Evolutionary conservation across 2,329 filamentous ascomycete genomes (phyloP).

Genomic region (Penicillium sp.): DNA sequence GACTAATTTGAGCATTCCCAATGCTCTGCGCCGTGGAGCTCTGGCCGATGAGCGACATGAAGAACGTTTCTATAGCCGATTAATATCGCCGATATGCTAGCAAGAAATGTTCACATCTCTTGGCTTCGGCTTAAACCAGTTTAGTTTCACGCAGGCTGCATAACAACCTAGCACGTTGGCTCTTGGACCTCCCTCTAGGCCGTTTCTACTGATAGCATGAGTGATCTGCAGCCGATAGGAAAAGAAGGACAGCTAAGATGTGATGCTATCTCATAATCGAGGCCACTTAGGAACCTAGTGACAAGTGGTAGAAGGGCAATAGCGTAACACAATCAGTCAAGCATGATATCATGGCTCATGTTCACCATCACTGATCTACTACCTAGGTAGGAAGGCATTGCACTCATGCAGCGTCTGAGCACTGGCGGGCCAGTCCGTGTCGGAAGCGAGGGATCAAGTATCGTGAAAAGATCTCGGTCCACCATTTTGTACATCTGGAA

Average conservation of each 20-base stretch:
- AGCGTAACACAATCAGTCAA: not conserved
- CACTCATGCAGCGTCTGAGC: constrained; percentile 4
- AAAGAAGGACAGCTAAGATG: not conserved
- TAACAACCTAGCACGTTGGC: not conserved
- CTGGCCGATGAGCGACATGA: not conserved
- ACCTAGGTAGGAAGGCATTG: not conserved
- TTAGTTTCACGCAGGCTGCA: not conserved
- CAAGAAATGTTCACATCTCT: not conserved
- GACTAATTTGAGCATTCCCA: not conserved
- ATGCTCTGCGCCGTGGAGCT: not conserved
- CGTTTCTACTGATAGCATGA: not conserved
- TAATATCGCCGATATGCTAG: not conserved
- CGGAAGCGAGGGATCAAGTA: not conserved
- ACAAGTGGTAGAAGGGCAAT: not conserved
- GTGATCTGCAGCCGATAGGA: not conserved
- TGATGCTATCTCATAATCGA: not conserved
- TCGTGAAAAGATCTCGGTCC: not conserved
- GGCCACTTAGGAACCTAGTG: not conserved
- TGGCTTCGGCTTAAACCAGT: not conserved
- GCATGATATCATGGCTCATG: constrained; percentile 1
- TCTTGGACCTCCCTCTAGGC: not conserved
- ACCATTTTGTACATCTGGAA: not conserved
- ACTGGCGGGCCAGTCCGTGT: not conserved
- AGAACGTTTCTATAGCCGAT: not conserved
- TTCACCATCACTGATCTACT: constrained; percentile 1